Conservation (phyloP, 306 rosid species). For the Cicer yamashitae region DNA sequence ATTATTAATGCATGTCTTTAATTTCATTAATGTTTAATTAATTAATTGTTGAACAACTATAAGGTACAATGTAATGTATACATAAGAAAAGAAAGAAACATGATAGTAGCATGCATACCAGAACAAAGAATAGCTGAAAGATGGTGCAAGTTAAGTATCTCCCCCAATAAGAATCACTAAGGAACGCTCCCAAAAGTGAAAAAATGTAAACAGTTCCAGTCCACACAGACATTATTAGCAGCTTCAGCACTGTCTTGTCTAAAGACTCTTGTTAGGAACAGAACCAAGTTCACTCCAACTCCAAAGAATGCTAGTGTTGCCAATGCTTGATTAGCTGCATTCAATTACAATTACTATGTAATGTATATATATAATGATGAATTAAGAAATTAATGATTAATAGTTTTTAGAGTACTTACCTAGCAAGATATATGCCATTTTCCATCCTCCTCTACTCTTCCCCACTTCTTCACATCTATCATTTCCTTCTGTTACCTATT, state of each 20-base stretch:
- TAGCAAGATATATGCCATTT: conserved; percentile 51
- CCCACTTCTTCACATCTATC: background rate
- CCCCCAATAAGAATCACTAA: conserved; percentile 74
- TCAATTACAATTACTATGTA: too few species aligned
- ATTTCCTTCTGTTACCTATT: conserved; percentile 41
- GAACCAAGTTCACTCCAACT: conserved; percentile 67
- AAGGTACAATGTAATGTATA: too few species aligned
- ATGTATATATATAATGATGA: background rate
- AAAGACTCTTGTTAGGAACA: conserved; percentile 64
- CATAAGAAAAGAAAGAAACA: background rate
- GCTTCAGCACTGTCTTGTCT: conserved; percentile 56
- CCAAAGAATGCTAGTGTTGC: conserved; percentile 73
- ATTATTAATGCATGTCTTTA: background rate
- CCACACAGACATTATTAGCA: conserved; percentile 63
- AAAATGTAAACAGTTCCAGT: conserved; percentile 66
- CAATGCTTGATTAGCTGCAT: conserved; percentile 65
- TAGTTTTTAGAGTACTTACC: conserved; percentile 41
- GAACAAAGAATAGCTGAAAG: conserved; percentile 53
- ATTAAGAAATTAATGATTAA: background rate
- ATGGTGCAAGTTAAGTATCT: conserved; percentile 57
- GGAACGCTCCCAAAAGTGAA: conserved; percentile 64
- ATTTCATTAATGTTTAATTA: background rate
- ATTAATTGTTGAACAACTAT: too few species aligned
- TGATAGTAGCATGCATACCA: background rate
- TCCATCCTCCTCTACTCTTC: conserved; percentile 53